phyloP scores from a whole-genome alignment of 352 stramenopile genomes.

The Peronospora belbahrii region DNA sequence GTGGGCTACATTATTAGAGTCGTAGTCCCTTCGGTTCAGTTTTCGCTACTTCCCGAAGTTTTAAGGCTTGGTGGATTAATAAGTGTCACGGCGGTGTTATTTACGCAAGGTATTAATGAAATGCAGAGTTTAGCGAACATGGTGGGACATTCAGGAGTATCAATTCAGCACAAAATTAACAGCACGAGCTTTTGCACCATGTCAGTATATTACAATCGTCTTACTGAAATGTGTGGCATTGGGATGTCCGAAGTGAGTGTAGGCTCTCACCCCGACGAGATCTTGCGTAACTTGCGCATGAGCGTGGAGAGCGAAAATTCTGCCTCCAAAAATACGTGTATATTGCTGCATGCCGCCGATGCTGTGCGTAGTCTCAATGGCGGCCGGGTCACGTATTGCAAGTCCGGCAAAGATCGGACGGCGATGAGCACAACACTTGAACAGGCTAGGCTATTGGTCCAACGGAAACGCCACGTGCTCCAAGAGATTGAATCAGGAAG shows the following conservation, averaged over 20 bases:
- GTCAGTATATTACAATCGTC: constrained; percentile 70
- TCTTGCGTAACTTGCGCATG: constrained; percentile 51
- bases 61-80: constrained; percentile 56
- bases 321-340: constrained; percentile 80
- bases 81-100: constrained; percentile 66
- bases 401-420: constrained; percentile 96
- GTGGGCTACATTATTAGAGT: constrained; percentile 66
- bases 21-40: constrained; percentile 33
- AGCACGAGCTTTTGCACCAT: constrained; percentile 61
- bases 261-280: constrained; percentile 56
- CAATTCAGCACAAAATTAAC: constrained; percentile 82
- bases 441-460: constrained; percentile 85
- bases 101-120: constrained; percentile 91
- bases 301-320: constrained; percentile 71
- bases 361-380: constrained; percentile 88
- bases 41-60: constrained; percentile 39
- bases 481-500: constrained; percentile 58
- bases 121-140: constrained; percentile 91
- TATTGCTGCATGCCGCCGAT: constrained; percentile 76
- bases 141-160: constrained; percentile 68
- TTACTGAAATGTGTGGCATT: constrained; percentile 34
- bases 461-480: constrained; percentile 64
- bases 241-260: constrained; percentile 41
- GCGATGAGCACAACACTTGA: constrained; percentile 96
- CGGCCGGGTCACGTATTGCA: constrained; percentile 93